Conservation (phyloP, 768 basidiomycete species). For the Phylloporus sp. region DNA sequence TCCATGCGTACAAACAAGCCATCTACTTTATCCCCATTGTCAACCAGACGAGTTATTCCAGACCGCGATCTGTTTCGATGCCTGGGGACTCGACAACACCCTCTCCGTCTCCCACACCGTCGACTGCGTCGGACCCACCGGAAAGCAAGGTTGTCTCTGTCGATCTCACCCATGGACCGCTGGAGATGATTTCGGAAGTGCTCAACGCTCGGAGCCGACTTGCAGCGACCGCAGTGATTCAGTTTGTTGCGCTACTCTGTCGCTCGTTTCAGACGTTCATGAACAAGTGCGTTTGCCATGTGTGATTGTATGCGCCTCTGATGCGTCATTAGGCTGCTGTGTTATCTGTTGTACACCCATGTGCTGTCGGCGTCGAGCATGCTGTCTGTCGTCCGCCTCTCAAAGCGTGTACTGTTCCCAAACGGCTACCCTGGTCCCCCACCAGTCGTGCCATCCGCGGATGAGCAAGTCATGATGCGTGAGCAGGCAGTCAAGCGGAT, state of each 20-base stretch:
- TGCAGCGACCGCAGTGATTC: constrained; percentile 44
- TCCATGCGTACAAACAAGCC: constrained; percentile 64
- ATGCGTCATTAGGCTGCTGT: constrained; percentile 53
- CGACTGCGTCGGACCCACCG: constrained; percentile 15
- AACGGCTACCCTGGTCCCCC: constrained; percentile 80
- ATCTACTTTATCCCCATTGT: constrained; percentile 63
- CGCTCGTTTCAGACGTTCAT: constrained; percentile 50
- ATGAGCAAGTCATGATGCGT: constrained; percentile 66
- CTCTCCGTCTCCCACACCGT: constrained; percentile 25
- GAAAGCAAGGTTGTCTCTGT: not conserved
- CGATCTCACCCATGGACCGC: constrained; percentile 40
- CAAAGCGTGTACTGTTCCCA: constrained; percentile 79
- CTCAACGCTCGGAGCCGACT: constrained; percentile 47
- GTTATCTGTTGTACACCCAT: constrained; percentile 56
- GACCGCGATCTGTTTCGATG: too few relatives aligned
- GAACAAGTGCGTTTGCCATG: constrained; percentile 44
- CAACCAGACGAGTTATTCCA: constrained; percentile 37
- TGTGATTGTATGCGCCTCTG: constrained; percentile 3
- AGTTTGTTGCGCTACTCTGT: constrained; percentile 44
- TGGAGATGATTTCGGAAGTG: constrained; percentile 49
- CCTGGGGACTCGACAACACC: constrained; percentile 8
- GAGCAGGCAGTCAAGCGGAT: constrained; percentile 38
- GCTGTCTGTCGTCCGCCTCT: constrained; percentile 47
- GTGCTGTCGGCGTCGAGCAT: constrained; percentile 52
- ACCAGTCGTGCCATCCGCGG: constrained; percentile 68